Percentiles rank a stretch among this genome's conserved stretches.
Evolutionary conservation across 164 flowering plant genomes (phyloP).

Genomic region (Vitis amurensis): DNA sequence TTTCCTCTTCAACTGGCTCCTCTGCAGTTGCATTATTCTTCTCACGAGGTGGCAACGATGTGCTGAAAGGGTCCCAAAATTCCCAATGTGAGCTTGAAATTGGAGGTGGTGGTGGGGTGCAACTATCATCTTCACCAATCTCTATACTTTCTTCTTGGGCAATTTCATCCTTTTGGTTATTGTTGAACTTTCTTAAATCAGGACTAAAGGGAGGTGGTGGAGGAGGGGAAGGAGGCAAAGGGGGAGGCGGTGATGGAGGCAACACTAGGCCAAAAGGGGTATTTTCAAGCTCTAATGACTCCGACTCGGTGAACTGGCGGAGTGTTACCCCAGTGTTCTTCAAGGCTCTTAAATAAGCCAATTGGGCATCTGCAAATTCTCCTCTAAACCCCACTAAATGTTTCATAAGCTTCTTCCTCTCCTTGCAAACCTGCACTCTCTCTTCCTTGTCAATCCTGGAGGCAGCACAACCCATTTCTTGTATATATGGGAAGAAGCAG

Average conservation of each 20-base stretch:
- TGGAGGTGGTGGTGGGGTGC: constrained; percentile 58
- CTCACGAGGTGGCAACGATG: constrained; percentile 21
- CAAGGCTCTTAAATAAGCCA: constrained; percentile 67
- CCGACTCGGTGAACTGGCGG: constrained; percentile 79
- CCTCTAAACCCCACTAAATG: constrained; percentile 51
- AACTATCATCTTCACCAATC: constrained; percentile 31
- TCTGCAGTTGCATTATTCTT: constrained; percentile 24
- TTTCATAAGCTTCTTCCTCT: constrained; percentile 72
- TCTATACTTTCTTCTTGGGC: constrained; percentile 48
- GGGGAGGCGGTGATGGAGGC: constrained; percentile 58
- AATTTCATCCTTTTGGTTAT: constrained; percentile 14
- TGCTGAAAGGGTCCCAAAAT: constrained; percentile 51
- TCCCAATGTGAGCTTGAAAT: constrained; percentile 50
- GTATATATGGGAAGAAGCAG: background rate
- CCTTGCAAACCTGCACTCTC: constrained; percentile 66
- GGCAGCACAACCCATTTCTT: constrained; percentile 72
- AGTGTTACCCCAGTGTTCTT: constrained; percentile 86
- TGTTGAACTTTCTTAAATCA: constrained; percentile 25
- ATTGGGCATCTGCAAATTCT: constrained; percentile 66
- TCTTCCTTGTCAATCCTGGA: constrained; percentile 71
- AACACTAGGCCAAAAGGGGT: constrained; percentile 20
- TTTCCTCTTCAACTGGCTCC: constrained; percentile 60
- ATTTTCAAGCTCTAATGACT: constrained; percentile 50
- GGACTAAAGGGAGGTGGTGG: constrained; percentile 74
- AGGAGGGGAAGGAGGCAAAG: constrained; percentile 70